Evolutionary conservation across 768 basidiomycete genomes (phyloP).

Genomic region (Crassisporium funariophilum): DNA sequence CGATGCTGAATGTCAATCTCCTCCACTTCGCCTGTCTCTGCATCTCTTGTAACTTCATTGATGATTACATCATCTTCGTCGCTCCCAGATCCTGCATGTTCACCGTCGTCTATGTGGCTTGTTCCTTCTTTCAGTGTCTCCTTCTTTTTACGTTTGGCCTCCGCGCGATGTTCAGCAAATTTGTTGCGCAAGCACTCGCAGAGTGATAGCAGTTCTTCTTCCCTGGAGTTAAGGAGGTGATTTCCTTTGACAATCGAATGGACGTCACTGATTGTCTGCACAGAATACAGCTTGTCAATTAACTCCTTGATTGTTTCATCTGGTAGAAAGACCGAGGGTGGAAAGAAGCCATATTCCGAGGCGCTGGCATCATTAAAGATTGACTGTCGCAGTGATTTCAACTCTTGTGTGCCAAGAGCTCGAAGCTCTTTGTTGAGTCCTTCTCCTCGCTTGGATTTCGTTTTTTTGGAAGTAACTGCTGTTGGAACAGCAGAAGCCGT

Average conservation of each 20-base stretch:
- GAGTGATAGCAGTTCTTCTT: neutral
- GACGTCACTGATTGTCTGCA: neutral
- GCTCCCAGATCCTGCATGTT: neutral
- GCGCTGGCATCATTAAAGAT: neutral
- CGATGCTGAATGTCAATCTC: neutral
- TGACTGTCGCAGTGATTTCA: neutral
- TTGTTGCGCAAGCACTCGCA: neutral
- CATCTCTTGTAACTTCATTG: neutral
- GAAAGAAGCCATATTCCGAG: neutral
- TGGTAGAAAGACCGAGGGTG: conserved; percentile 5
- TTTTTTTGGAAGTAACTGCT: neutral
- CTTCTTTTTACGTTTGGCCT: neutral
- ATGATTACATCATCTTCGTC: neutral
- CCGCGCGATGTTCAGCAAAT: neutral
- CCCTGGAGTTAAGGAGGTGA: neutral
- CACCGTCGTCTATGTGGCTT: neutral
- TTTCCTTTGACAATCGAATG: neutral
- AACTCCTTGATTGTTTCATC: neutral
- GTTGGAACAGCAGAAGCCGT: neutral
- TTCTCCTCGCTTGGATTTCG: conserved; percentile 2
- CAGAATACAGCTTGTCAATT: conserved; percentile 3
- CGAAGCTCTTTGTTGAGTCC: conserved; percentile 9
- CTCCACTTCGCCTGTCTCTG: neutral
- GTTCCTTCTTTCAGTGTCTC: neutral
- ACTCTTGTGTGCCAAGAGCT: neutral